Conservation (phyloP, 257 asterid species). For the Knoxia roxburghii region DNA sequence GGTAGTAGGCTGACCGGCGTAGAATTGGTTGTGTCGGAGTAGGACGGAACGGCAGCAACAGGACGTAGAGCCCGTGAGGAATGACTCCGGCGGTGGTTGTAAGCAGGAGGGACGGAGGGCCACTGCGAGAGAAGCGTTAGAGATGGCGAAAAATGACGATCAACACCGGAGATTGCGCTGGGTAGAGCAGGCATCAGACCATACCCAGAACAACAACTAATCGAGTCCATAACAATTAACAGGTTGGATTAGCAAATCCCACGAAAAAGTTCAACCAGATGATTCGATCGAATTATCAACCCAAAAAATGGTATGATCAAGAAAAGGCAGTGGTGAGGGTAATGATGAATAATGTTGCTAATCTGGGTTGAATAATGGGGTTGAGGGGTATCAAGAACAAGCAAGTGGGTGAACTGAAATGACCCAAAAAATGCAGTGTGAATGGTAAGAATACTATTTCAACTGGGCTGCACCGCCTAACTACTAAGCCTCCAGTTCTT, state of each 20-base stretch:
- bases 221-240: slow-evolving; percentile 36
- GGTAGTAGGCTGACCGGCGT: slow-evolving; percentile 40
- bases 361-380: no score
- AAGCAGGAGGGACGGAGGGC: slow-evolving; percentile 18
- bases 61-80: slow-evolving; percentile 23
- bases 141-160: slow-evolving; percentile 33
- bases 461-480: no score
- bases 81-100: slow-evolving; percentile 24
- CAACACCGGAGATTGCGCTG: slow-evolving; percentile 19
- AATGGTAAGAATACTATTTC: no score
- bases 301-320: not conserved
- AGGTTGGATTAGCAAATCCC: not conserved
- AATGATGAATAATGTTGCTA: no score
- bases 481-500: no score
- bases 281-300: not conserved
- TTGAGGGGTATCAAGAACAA: no score
- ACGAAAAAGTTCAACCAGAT: not conserved
- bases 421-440: no score
- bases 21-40: slow-evolving; percentile 44
- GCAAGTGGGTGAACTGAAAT: no score
- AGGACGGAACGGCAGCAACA: slow-evolving; percentile 27
- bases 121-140: slow-evolving; percentile 15
- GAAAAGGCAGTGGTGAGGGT: no score
- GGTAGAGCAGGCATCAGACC: slow-evolving; percentile 24
- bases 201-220: slow-evolving; percentile 19